Conservation (phyloP, 331 rosid genomes). For the Spiraea crenata region DNA sequence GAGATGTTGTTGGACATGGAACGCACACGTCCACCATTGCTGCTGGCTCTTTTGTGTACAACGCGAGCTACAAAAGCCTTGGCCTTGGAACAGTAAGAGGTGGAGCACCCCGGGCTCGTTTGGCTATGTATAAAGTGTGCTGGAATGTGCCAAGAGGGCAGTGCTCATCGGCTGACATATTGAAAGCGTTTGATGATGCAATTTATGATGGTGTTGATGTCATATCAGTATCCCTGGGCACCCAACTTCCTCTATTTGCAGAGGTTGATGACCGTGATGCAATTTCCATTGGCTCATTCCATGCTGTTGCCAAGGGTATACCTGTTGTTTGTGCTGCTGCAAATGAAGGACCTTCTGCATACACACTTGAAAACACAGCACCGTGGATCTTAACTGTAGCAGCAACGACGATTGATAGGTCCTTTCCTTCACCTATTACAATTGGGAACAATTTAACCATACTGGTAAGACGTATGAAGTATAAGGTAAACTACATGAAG, state of each 20-base stretch:
- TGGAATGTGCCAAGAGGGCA: slow-evolving; percentile 33
- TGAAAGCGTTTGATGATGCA: slow-evolving; percentile 45
- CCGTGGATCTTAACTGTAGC: slow-evolving; percentile 47
- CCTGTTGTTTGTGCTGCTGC: slow-evolving; percentile 37
- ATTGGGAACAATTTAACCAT: slow-evolving; percentile 42
- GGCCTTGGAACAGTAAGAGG: slow-evolving; percentile 45
- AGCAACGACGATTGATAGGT: slow-evolving; percentile 40
- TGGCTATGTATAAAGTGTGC: slow-evolving; percentile 54
- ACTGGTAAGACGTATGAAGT: slow-evolving; percentile 16
- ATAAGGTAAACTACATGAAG: background rate
- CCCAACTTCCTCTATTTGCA: slow-evolving; percentile 29
- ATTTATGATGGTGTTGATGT: slow-evolving; percentile 41
- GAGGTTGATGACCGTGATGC: slow-evolving; percentile 31
- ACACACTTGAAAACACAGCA: slow-evolving; percentile 38
- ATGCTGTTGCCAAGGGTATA: slow-evolving; percentile 41
- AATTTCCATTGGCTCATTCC: slow-evolving; percentile 38
- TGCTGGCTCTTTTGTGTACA: slow-evolving; percentile 33
- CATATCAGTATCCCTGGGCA: slow-evolving; percentile 39
- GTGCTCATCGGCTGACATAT: slow-evolving; percentile 44
- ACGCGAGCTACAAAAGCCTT: slow-evolving; percentile 40
- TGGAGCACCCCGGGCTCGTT: slow-evolving; percentile 42
- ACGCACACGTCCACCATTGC: slow-evolving; percentile 48
- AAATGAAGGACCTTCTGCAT: slow-evolving; percentile 35
- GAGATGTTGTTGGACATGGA: slow-evolving; percentile 43
- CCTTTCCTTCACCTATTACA: slow-evolving; percentile 40